These are phyloP conservation scores for Acanthamoeba quina DNA, from an alignment of 208 protist species.

Conservation along the genomic window DNA sequence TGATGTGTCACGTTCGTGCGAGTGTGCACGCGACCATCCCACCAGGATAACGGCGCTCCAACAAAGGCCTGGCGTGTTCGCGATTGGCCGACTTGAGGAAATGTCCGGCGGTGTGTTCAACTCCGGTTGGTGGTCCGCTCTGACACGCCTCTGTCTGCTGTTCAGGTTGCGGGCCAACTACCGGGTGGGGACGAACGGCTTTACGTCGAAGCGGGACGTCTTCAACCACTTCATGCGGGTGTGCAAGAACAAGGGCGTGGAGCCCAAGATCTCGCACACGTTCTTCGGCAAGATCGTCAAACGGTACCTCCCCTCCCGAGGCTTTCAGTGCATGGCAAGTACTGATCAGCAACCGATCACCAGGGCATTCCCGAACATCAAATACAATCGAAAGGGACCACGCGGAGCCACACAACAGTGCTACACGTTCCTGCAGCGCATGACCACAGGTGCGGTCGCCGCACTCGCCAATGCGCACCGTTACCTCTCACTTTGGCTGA, in stretches of 20 bases:
- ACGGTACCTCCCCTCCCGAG: background rate
- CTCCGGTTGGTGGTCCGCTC: no score
- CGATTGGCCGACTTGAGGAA: no score
- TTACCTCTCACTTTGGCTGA: background rate
- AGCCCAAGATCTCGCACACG: slow-evolving; percentile 31
- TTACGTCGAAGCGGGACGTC: slow-evolving; percentile 14
- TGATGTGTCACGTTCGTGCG: no score
- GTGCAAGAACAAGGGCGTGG: slow-evolving; percentile 18
- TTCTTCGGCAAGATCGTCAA: slow-evolving; percentile 41
- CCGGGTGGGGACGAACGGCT: background rate
- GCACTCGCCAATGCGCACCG: no score
- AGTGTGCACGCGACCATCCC: no score
- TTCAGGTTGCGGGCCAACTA: slow-evolving; percentile 23
- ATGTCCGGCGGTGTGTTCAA: no score
- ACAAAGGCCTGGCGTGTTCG: no score
- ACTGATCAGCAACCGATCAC: background rate
- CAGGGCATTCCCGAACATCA: slow-evolving; percentile 32
- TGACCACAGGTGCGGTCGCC: background rate
- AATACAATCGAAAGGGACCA: slow-evolving; percentile 14
- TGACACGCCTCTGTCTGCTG: no score
- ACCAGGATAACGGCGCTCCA: no score
- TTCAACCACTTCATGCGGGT: slow-evolving; percentile 44
- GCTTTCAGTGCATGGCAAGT: no score
- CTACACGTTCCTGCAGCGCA: slow-evolving; percentile 18
- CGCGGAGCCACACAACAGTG: slow-evolving; percentile 13